Conservation (phyloP, 106 monocot genomes). For the Alisma plantagoaquatica region DNA sequence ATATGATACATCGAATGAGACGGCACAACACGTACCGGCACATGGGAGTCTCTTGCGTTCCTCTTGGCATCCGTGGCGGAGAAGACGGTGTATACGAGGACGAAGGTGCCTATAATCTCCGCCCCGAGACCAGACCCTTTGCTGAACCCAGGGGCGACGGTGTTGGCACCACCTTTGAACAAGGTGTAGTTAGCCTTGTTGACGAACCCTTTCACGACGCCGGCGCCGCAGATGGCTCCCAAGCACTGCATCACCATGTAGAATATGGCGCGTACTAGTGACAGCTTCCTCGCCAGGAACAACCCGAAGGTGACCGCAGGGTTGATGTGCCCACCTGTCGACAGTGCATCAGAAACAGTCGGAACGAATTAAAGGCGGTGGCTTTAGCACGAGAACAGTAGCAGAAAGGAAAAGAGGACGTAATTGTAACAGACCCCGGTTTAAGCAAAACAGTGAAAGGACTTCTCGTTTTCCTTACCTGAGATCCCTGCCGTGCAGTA, state of each 20-base stretch:
- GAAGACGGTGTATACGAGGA: slow-evolving; percentile 46
- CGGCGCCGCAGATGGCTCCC: slow-evolving; percentile 26
- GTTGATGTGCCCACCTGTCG: slow-evolving; percentile 49
- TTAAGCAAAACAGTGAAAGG: too few species aligned
- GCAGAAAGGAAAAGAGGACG: too few species aligned
- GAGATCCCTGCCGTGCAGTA: slow-evolving; percentile 52
- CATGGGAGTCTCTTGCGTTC: slow-evolving; percentile 41
- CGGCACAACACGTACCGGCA: slow-evolving; percentile 40
- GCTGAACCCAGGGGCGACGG: slow-evolving; percentile 28
- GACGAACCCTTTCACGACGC: slow-evolving; percentile 21
- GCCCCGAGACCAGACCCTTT: slow-evolving; percentile 41
- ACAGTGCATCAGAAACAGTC: too few species aligned
- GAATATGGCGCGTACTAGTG: slow-evolving; percentile 32
- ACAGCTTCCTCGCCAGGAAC: slow-evolving; percentile 35
- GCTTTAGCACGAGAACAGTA: too few species aligned
- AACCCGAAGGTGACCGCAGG: slow-evolving; percentile 45
- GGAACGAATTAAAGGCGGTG: too few species aligned
- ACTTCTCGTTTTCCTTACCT: too few species aligned
- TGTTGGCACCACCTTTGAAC: slow-evolving; percentile 26
- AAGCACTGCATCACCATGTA: slow-evolving; percentile 44
- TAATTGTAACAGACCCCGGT: too few species aligned
- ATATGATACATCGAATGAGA: too few species aligned
- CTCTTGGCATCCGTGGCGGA: slow-evolving; percentile 49
- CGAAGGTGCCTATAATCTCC: slow-evolving; percentile 40
- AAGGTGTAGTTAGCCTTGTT: slow-evolving; percentile 5